Evolutionary conservation across 2,329 filamentous ascomycete genomes (phyloP).

Genomic region (Alternaria sp.): DNA sequence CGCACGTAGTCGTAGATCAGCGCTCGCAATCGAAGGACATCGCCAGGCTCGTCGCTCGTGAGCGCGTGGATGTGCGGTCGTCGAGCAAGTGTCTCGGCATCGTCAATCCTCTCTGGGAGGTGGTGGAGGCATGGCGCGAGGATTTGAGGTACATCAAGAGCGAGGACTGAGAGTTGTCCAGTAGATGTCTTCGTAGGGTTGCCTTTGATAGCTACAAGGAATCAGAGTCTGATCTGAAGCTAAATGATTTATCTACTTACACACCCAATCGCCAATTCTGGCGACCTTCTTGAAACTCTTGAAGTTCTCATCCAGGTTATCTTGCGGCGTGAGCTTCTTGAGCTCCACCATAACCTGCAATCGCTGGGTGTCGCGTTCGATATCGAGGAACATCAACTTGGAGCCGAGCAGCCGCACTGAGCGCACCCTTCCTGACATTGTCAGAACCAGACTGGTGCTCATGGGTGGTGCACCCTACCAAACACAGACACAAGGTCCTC

Average conservation of each 20-base stretch:
- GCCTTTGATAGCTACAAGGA: conserved; percentile 67
- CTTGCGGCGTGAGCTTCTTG: conserved; percentile 53
- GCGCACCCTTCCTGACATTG: conserved; percentile 71
- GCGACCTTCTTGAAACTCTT: conserved; percentile 70
- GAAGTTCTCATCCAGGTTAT: conserved; percentile 55
- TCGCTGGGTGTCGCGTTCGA: conserved; percentile 73
- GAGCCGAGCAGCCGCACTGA: conserved; percentile 74
- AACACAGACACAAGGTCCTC: conserved; percentile 43
- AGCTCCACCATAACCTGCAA: conserved; percentile 81
- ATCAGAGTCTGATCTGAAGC: conserved; percentile 16
- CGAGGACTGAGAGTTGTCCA: conserved; percentile 79
- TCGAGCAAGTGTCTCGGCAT: conserved; percentile 74
- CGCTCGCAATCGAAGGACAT: conserved; percentile 76
- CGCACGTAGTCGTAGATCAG: conserved; percentile 76
- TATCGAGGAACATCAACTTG: conserved; percentile 83
- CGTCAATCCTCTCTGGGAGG: conserved; percentile 73
- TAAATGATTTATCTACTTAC: conserved; percentile 58
- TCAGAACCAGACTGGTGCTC: conserved; percentile 27
- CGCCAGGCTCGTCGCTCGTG: conserved; percentile 70
- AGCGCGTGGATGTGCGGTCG: conserved; percentile 88
- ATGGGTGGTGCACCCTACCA: conserved; percentile 31
- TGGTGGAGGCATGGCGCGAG: conserved; percentile 81
- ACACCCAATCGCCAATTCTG: conserved; percentile 82
- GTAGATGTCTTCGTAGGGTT: conserved; percentile 70
- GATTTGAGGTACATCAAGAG: conserved; percentile 70